Evolutionary conservation across 495 filamentous ascomycete species (phyloP).

Genomic region (Penicillium samsonianum): DNA sequence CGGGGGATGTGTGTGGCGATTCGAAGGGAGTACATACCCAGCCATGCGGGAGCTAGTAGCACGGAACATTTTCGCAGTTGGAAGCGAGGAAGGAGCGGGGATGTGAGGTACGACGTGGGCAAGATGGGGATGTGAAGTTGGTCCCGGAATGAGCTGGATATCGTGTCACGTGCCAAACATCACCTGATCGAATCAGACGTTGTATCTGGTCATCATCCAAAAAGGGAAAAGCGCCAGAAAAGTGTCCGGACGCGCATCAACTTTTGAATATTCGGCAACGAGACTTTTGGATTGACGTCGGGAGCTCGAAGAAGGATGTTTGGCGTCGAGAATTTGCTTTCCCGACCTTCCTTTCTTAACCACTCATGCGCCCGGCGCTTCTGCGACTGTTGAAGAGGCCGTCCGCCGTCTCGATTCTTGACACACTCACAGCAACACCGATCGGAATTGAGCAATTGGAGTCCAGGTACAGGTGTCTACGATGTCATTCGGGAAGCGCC

Average conservation of each 20-base stretch:
- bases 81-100: slow-evolving; percentile 33
- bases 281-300: slow-evolving; percentile 12
- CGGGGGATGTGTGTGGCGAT: slow-evolving; percentile 9
- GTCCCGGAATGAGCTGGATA: slow-evolving; percentile 31
- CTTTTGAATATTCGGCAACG: slow-evolving; percentile 7
- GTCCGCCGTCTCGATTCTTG: slow-evolving; percentile 51
- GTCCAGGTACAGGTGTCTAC: slow-evolving; percentile 30
- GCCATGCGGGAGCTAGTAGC: slow-evolving; percentile 47
- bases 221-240: slow-evolving; percentile 29
- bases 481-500: slow-evolving; percentile 30
- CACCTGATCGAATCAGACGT: slow-evolving; percentile 26
- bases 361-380: slow-evolving; percentile 55
- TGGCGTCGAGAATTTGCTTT: slow-evolving; percentile 18
- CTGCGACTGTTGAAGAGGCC: slow-evolving; percentile 56
- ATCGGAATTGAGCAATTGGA: slow-evolving; percentile 43
- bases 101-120: slow-evolving; percentile 26
- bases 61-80: slow-evolving; percentile 50
- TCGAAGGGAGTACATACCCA: slow-evolving; percentile 39
- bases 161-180: slow-evolving; percentile 10
- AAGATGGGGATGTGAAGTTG: slow-evolving; percentile 39
- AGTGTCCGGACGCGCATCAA: slow-evolving; percentile 13
- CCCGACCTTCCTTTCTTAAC: slow-evolving; percentile 22
- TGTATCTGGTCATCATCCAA: slow-evolving; percentile 16
- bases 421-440: slow-evolving; percentile 41
- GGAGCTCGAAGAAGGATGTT: slow-evolving; percentile 33